A percentile compares a stretch with the other conserved stretches of the same genome.
These are phyloP conservation scores for Zygosaccharomyces siamensis DNA, from an alignment of 805 yeast genomes.

Conservation along the genomic window DNA sequence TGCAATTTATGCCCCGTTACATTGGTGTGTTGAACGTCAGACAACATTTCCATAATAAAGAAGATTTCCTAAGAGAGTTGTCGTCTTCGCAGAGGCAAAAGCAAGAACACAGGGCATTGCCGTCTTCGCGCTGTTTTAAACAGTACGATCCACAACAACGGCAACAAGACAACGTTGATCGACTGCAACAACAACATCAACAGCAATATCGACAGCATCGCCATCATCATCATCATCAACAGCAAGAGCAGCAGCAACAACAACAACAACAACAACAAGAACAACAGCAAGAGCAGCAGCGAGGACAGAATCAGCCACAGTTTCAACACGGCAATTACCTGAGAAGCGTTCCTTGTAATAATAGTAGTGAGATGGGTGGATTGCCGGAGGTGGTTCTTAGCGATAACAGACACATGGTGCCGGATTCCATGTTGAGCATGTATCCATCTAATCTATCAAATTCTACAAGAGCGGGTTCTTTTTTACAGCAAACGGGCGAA, in stretches of 20 bases:
- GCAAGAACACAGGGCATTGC: neutral
- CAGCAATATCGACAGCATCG: neutral
- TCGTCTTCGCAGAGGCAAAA: slow-evolving; percentile 7
- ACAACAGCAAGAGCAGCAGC: slow-evolving; percentile 4
- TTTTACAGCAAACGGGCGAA: slow-evolving; percentile 25
- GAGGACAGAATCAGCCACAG: neutral
- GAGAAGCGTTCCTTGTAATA: neutral
- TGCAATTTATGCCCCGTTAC: slow-evolving; percentile 86
- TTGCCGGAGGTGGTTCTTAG: slow-evolving; percentile 74
- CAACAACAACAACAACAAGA: neutral
- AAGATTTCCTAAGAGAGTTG: slow-evolving; percentile 23
- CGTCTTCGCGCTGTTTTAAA: slow-evolving; percentile 6
- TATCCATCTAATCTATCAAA: slow-evolving; percentile 46
- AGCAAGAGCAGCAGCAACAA: slow-evolving; percentile 5
- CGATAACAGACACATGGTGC: slow-evolving; percentile 89
- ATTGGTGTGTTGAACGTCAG: slow-evolving; percentile 93
- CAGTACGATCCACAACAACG: slow-evolving; percentile 11
- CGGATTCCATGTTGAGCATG: slow-evolving; percentile 67
- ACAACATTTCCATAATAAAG: slow-evolving; percentile 45
- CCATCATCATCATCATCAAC: neutral
- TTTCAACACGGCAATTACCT: neutral
- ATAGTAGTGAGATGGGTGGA: slow-evolving; percentile 2
- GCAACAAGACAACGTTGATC: slow-evolving; percentile 9
- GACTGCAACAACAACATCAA: slow-evolving; percentile 3
- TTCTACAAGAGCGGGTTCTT: slow-evolving; percentile 31